phyloP scores from a whole-genome alignment of 179 eudicot genomes.

The Camellia oleifera region DNA sequence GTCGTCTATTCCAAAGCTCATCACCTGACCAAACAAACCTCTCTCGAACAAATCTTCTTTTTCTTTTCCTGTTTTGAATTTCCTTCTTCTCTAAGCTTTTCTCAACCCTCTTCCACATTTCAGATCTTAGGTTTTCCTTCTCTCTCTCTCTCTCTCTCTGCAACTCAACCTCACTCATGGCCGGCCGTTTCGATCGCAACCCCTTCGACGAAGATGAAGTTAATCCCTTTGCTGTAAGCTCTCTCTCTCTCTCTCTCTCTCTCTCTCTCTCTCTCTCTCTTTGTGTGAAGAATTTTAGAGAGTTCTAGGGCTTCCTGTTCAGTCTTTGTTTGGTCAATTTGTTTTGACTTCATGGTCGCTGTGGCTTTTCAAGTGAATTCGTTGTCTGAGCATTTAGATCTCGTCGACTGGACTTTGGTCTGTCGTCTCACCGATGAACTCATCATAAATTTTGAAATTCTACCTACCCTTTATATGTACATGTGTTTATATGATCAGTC shows the following conservation, averaged over 20 bases:
- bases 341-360: neutral
- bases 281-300: neutral
- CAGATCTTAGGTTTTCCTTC: neutral
- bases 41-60: no score
- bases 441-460: no score
- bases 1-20: no score
- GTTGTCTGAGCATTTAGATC: neutral
- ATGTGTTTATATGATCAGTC: neutral
- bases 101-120: neutral
- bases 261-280: neutral
- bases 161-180: conserved; percentile 35
- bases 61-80: neutral
- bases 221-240: conserved; percentile 79
- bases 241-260: neutral
- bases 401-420: neutral
- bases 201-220: conserved; percentile 72
- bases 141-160: neutral
- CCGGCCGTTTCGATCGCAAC: conserved; percentile 73
- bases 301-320: neutral
- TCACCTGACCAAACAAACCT: no score
- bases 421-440: no score
- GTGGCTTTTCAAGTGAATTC: conserved; percentile 1
- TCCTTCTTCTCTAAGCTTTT: neutral
- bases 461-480: neutral
- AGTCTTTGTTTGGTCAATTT: neutral